Base-by-base conservation (phyloP, 164 flowering plant species). In the Brasenia schreberi region DNA sequence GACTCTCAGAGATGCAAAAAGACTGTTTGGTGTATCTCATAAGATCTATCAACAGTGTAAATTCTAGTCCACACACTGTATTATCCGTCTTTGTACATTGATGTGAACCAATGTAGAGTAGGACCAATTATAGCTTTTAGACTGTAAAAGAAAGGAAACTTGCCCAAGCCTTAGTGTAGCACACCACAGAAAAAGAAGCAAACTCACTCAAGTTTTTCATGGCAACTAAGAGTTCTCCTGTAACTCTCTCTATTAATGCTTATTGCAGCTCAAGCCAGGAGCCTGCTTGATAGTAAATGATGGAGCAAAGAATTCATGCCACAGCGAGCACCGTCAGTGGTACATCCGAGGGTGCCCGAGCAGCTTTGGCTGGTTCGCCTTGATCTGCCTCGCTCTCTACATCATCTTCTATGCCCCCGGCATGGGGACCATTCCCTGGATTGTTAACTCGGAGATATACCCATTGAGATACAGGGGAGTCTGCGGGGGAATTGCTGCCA, bases 391-490 rank as follows among this genome's bases (percentile, higher is more conserved):
- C 0, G 97, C 79, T 63, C 10, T 76, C 0, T 89, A 94, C 80
- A 94, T 91, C 43, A 80, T 89, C 19, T 61, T 74, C 1, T 94
- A 84, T 67, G 71, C 97, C 0, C 96, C 97, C 0, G 97, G 98
- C n/a, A 85, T 93, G 92, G 97, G 97, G 53, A 87, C 96, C 0
- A 85, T 79, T 1, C 98, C 97, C 0, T 90, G 97, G 98, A 83
- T 90, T 9, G 77, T 90, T 14, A 93, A 90, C 81, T 89, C 96
- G 0, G 97, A 90, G 79, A 90, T 93, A 43, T 93, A 93, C 70
- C 98, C 98, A 4, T 59, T 90, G 67, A 82, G 80, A 64, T 85
- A 74, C 77, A 74, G 97, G 77, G 93, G 94, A 0, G 53, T 82
- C 4, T 87, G 96, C 0, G 96, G 97, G 61, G 97, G 96, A 7